Base-by-base conservation (phyloP, 176 grass and related monocot genomes). In the Paspalum vaginatum region DNA sequence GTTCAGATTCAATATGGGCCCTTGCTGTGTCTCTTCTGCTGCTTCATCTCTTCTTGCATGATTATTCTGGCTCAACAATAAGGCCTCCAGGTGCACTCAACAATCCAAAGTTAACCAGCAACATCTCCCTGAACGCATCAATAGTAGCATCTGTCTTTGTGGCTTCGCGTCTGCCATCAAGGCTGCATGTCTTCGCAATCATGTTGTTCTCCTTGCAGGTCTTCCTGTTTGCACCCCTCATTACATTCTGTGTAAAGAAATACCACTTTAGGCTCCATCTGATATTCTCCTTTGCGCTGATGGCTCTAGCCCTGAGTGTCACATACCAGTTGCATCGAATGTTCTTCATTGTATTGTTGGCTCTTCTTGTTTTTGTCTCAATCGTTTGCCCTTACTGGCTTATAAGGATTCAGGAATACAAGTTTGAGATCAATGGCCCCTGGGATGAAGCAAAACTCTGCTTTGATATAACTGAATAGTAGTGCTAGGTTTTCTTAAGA, bases 371-470 rank as follows among this genome's bases (percentile, higher is more conserved):
- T 61, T 99, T 95, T 73, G 80, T 99, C 65, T 99, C 97, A 32
- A 47, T 93, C 49, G 82, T 96, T 50, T 91, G 93, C 81, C 97
- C 93, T 39, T 91, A 85, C 25, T 90, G 97, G 97, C 97, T 99
- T 85, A 88, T 95, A 73, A 99, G 90, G 72, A 91, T 99, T 82
- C 97, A 96, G 54, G 90, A 93, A 75, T 99, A 99, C 85, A 99
- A 99, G 79, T 99, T 99, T 86, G 97, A 99, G 87, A 99, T 95
- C 68, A 99, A 99, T 78, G 93, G 97, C 32, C 93, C 93, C 20
- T 95, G 97, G 93, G 86, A 96, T 74, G 97, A 95, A 91, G 97
- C 97, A 73, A 96, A 99, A 62, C 93, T 99, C 41, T 96, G 93
- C 85, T 99, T 95, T 87, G 93, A 99, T 88, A 96, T 96, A 69